Evolutionary conservation across 805 yeast species (phyloP), one percentile per base, ranked within the genome.

Genomic region (Starmerella potacharoeniae): DNA sequence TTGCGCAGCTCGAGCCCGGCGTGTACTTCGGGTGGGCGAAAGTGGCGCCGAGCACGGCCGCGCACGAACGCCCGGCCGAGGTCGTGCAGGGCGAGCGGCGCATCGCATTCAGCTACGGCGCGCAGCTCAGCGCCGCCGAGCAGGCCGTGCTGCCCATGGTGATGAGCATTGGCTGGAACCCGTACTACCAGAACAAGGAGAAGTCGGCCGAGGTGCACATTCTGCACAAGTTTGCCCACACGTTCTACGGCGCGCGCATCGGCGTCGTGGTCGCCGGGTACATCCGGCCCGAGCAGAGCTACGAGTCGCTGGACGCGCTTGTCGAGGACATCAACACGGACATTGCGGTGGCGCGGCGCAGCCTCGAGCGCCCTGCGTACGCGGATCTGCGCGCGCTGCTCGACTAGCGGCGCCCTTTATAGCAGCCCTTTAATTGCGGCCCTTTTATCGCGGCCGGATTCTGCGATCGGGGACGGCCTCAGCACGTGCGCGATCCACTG

Each of bases 81-180:
- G 59, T 73, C 70, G 8, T 56, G 40, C 5, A 34, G 35, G 53
- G 55, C 48, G 54, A 44, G 6, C 59, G 64, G 16, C 65, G 66
- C 30, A 82, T 82, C 14, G 75, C 71, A 39, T 79, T 83, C 66
- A 84, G 80, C 55, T 80, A 78, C 64, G 96, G 96, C 0, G 60
- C 67, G 6, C 62, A 68, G 9, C 69, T 89, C 48, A 34, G 55
- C n/a, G 31, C 52, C 0, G 68, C 66, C 1, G 64, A 61, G 3
- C 78, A 75, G 42, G 70, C 76, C 17, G 75, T 75, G 1, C 72
- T 81, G 30, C 97, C 97, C 0, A 88, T 89, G 83, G 98, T 93
- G 8, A 84, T 91, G 86, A 86, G 96, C 8, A 76, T 93, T 17
- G 99, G 99, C 1, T 87, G 89, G 86, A 93, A 93, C 66, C 97